phyloP scores from a whole-genome alignment of 2,329 filamentous ascomycete species.

The Lasiodiplodia citricola region DNA sequence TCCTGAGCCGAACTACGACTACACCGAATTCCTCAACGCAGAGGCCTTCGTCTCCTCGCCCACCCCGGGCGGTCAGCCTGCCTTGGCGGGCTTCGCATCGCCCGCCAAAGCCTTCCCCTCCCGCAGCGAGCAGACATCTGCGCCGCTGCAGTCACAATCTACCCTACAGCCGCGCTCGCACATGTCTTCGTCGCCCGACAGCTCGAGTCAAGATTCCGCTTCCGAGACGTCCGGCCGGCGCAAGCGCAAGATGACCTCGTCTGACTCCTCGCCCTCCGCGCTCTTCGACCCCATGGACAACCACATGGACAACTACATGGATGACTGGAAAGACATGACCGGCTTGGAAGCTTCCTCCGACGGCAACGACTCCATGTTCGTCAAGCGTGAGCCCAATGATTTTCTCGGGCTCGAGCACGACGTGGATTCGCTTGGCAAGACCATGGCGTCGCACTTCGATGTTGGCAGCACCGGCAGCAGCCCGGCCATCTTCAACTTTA shows the following conservation, averaged over 20 bases:
- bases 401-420: slow-evolving; percentile 37
- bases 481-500: slow-evolving; percentile 40
- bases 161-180: slow-evolving; percentile 29
- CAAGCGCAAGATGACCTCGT: slow-evolving; percentile 46
- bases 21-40: slow-evolving; percentile 19
- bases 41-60: slow-evolving; percentile 24
- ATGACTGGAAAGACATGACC: slow-evolving; percentile 12
- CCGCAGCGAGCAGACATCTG: slow-evolving; percentile 19
- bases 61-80: neutral
- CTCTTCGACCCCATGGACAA: slow-evolving; percentile 24
- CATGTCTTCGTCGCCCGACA: slow-evolving; percentile 43
- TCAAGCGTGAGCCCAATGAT: slow-evolving; percentile 15
- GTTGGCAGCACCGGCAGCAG: slow-evolving; percentile 64
- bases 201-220: slow-evolving; percentile 49
- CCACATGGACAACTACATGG: slow-evolving; percentile 19
- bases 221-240: slow-evolving; percentile 48
- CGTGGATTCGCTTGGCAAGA: slow-evolving; percentile 50
- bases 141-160: slow-evolving; percentile 2
- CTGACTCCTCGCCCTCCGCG: slow-evolving; percentile 41
- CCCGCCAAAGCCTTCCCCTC: slow-evolving; percentile 15
- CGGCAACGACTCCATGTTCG: slow-evolving; percentile 33
- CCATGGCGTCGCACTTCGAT: slow-evolving; percentile 57
- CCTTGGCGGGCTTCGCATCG: slow-evolving; percentile 5
- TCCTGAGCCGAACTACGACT: slow-evolving; percentile 13
- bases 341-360: neutral